A percentile compares a stretch with the other conserved stretches of the same genome.
phyloP scores from a whole-genome alignment of 768 basidiomycete genomes.

The Dioszegia crocea region DNA sequence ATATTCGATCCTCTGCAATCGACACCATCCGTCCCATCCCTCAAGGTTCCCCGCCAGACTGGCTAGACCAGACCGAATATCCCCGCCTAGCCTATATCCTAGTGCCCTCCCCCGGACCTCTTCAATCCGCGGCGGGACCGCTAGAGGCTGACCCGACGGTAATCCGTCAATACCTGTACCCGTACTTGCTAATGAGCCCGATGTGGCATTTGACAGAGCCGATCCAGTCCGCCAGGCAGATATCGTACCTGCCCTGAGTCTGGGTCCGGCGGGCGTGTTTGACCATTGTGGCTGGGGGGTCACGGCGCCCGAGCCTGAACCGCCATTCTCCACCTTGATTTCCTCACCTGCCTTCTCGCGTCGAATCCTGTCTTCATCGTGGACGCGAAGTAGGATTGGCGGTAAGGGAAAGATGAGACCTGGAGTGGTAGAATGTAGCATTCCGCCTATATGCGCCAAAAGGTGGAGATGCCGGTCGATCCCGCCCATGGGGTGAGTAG shows the following conservation, averaged over 20 bases:
- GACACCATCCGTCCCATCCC: constrained; percentile 32
- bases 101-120: constrained; percentile 21
- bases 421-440: constrained; percentile 30
- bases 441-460: background rate
- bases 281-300: no score
- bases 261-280: no score
- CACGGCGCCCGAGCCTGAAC: background rate
- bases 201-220: background rate
- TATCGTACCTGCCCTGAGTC: no score
- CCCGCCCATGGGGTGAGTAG: constrained; percentile 13
- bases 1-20: constrained; percentile 30
- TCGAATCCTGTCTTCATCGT: constrained; percentile 24
- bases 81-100: constrained; percentile 35
- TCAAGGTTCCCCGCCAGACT: constrained; percentile 19
- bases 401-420: constrained; percentile 37
- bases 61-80: constrained; percentile 34
- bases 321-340: constrained; percentile 8
- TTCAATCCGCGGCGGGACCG: background rate
- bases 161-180: constrained; percentile 11
- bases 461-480: constrained; percentile 21
- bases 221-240: background rate
- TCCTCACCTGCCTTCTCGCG: constrained; percentile 27
- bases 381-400: constrained; percentile 24
- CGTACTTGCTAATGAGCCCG: background rate
- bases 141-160: background rate